Conservation (phyloP, 164 flowering plant genomes). For the Tinospora cordifolia region DNA sequence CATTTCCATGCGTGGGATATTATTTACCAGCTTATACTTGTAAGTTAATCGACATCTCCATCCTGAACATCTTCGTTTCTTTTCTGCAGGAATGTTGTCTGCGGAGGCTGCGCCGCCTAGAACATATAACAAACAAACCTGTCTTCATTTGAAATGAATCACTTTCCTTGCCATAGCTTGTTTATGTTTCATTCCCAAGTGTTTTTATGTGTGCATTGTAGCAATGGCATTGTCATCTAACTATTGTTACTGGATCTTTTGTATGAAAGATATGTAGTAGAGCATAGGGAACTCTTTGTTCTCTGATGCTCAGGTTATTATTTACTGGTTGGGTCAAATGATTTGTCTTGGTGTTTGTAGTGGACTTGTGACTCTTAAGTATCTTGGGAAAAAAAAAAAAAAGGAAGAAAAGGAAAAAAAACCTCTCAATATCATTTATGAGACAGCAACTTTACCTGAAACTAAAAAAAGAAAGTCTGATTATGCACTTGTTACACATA, state of each 20-base stretch:
- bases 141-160: neutral
- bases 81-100: constrained; percentile 44
- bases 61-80: neutral
- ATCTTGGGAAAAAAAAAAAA: too few relatives aligned
- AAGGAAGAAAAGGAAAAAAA: too few relatives aligned
- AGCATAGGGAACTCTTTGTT: neutral
- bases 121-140: neutral
- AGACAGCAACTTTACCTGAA: too few relatives aligned
- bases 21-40: neutral
- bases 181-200: neutral
- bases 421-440: too few relatives aligned
- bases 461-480: too few relatives aligned
- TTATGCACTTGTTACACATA: too few relatives aligned
- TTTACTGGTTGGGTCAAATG: neutral
- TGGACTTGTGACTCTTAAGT: neutral
- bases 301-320: neutral
- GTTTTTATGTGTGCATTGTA: neutral
- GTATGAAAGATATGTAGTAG: neutral
- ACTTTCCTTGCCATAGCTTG: neutral
- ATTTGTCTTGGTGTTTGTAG: neutral
- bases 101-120: constrained; percentile 62
- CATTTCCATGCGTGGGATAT: too few relatives aligned
- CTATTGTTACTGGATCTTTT: neutral
- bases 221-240: neutral
- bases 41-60: neutral